phyloP scores from a whole-genome alignment of 352 stramenopile species.

The Phytophthora meadii region DNA sequence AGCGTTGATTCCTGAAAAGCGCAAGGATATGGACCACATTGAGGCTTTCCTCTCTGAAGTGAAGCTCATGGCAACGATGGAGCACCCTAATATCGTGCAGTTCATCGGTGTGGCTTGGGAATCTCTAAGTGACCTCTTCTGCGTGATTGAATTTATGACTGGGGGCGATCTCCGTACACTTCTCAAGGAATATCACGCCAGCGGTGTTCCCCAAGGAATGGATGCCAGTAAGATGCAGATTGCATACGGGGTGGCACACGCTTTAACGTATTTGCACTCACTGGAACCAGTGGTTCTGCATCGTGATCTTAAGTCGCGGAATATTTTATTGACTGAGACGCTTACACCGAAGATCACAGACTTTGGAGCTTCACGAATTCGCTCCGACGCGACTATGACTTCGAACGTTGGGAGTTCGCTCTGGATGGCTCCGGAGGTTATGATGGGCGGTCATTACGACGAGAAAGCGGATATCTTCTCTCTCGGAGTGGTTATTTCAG shows the following conservation, averaged over 20 bases:
- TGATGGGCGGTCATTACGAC: conserved; percentile 36
- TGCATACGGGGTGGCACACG: conserved; percentile 40
- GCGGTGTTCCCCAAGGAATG: conserved; percentile 31
- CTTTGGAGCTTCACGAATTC: conserved; percentile 47
- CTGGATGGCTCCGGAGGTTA: conserved; percentile 56
- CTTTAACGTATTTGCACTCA: conserved; percentile 45
- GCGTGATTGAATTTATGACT: conserved; percentile 62
- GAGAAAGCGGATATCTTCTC: conserved; percentile 52
- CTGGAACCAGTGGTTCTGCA: conserved; percentile 43
- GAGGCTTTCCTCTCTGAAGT: conserved; percentile 53
- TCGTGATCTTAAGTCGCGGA: conserved; percentile 72
- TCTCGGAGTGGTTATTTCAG: conserved; percentile 44
- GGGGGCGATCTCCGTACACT: conserved; percentile 51
- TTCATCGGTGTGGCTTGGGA: conserved; percentile 70
- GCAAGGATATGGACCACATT: conserved; percentile 50
- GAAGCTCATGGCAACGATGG: conserved; percentile 46
- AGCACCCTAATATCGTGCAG: conserved; percentile 57
- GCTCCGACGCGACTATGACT: conserved; percentile 39
- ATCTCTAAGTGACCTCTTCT: conserved; percentile 52
- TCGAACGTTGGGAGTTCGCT: conserved; percentile 35
- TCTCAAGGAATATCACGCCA: conserved; percentile 32
- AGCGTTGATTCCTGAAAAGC: conserved; percentile 37
- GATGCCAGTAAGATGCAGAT: conserved; percentile 44
- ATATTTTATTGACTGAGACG: conserved; percentile 59
- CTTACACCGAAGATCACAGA: conserved; percentile 59